These are phyloP conservation scores for Avena sativa DNA, from an alignment of 176 grass and related monocot genomes.

Conservation along the genomic window DNA sequence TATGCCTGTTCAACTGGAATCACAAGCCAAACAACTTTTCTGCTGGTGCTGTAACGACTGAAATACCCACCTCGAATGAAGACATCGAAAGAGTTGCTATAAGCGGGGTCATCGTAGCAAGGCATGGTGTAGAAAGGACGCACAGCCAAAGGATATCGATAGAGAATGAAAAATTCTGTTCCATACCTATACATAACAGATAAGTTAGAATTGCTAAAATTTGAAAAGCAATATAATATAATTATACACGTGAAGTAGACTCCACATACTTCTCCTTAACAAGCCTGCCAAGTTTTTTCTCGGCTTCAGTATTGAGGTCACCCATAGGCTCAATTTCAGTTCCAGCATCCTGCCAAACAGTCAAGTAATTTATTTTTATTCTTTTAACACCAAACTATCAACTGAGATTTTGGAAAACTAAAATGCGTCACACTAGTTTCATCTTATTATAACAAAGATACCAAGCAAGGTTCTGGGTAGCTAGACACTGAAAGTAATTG, in stretches of 20 bases:
- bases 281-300: conserved; percentile 90
- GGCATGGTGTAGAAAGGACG: conserved; percentile 98
- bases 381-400: background rate
- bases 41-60: background rate
- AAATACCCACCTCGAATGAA: conserved; percentile 82
- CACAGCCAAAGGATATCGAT: conserved; percentile 79
- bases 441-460: background rate
- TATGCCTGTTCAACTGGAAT: background rate
- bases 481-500: background rate
- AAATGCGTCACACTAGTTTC: background rate
- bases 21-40: background rate
- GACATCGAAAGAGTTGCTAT: conserved; percentile 95
- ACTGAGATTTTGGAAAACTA: background rate
- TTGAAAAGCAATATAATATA: background rate
- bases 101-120: conserved; percentile 73
- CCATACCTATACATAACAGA: conserved; percentile 62
- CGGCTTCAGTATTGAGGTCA: conserved; percentile 86
- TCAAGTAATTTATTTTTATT: conserved; percentile 7
- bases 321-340: conserved; percentile 86
- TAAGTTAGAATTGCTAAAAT: background rate
- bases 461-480: background rate
- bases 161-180: conserved; percentile 88
- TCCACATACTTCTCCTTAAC: conserved; percentile 70
- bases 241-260: background rate
- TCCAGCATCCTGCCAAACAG: conserved; percentile 68